These are phyloP conservation scores for Penicillium psychrofluorescens DNA, from an alignment of 495 filamentous ascomycete genomes.

Conservation along the genomic window DNA sequence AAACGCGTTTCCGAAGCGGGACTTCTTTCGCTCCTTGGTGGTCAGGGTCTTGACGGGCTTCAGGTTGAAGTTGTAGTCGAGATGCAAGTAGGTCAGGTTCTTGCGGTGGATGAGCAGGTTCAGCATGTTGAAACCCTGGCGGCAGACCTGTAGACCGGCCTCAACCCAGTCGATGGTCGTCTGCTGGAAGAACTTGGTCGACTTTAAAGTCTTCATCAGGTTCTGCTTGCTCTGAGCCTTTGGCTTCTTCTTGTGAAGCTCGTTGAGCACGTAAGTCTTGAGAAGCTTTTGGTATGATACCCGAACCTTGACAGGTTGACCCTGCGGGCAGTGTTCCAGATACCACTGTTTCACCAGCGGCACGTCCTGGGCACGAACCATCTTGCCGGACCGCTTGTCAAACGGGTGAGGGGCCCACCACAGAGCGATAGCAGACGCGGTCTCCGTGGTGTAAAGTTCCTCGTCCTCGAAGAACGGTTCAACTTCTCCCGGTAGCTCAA, in stretches of 20 bases:
- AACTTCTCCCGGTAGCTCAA: constrained; percentile 71
- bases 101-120: constrained; percentile 97
- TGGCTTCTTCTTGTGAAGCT: constrained; percentile 87
- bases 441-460: constrained; percentile 83
- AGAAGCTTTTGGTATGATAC: constrained; percentile 99
- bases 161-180: constrained; percentile 99
- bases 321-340: constrained; percentile 85
- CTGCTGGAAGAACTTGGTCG: constrained; percentile 99
- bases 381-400: constrained; percentile 91
- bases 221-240: constrained; percentile 96
- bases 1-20: constrained; percentile 98
- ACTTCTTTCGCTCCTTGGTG: constrained; percentile 99
- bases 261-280: constrained; percentile 94
- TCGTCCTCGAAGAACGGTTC: constrained; percentile 89
- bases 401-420: constrained; percentile 99
- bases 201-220: constrained; percentile 79
- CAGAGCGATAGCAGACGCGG: constrained; percentile 82
- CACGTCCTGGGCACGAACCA: constrained; percentile 95
- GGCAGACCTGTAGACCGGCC: constrained; percentile 94
- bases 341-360: constrained; percentile 99
- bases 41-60: constrained; percentile 99
- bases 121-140: constrained; percentile 99
- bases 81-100: constrained; percentile 96
- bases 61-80: constrained; percentile 99
- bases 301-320: constrained; percentile 92